These are phyloP conservation scores for Didymella glomerata DNA, from an alignment of 2,329 filamentous ascomycete species.

Conservation along the genomic window DNA sequence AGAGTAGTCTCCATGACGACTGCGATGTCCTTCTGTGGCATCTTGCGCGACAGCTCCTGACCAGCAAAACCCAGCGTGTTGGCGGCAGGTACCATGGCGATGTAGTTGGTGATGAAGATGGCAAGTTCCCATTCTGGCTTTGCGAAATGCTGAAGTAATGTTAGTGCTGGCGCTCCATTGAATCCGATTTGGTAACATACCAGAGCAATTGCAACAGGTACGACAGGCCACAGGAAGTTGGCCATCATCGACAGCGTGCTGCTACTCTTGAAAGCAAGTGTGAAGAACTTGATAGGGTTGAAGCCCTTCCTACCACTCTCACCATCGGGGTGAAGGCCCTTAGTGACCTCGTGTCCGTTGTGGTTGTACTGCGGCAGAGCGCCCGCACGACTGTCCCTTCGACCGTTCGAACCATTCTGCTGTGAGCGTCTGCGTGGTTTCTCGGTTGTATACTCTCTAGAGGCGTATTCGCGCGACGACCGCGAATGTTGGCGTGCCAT, in stretches of 20 bases:
- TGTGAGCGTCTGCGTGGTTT: conserved; percentile 32
- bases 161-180: conserved; percentile 12
- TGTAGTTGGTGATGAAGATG: conserved; percentile 75
- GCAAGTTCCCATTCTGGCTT: conserved; percentile 66
- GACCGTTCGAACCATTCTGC: conserved; percentile 21
- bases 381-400: conserved; percentile 23
- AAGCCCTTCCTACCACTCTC: conserved; percentile 75
- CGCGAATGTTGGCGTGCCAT: conserved; percentile 33
- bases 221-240: conserved; percentile 78
- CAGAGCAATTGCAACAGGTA: conserved; percentile 75
- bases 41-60: conserved; percentile 74
- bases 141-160: conserved; percentile 56
- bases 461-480: conserved; percentile 22
- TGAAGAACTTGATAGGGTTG: conserved; percentile 69
- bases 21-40: conserved; percentile 73
- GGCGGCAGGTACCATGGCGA: conserved; percentile 79
- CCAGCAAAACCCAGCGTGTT: conserved; percentile 80
- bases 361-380: conserved; percentile 53
- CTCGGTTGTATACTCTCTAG: conserved; percentile 26
- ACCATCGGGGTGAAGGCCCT: conserved; percentile 61
- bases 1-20: conserved; percentile 68
- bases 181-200: conserved; percentile 40
- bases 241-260: conserved; percentile 70
- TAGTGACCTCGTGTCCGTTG: conserved; percentile 55
- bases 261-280: conserved; percentile 70